phyloP scores from a whole-genome alignment of 148 eudicot genomes.

The Nepenthes gracilis region DNA sequence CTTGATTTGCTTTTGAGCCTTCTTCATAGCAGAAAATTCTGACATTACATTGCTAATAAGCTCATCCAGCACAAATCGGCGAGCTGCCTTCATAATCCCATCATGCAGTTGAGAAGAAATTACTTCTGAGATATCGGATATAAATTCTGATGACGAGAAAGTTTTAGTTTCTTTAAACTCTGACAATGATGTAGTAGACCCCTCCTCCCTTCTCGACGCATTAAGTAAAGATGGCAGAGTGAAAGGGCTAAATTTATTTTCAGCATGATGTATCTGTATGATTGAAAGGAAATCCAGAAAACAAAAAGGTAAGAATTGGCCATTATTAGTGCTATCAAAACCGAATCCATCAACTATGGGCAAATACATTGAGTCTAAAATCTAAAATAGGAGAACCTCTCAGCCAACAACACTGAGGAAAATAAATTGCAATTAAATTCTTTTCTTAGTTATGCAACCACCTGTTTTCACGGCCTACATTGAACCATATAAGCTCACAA shows the following conservation, averaged over 20 bases:
- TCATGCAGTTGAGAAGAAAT: constrained; percentile 69
- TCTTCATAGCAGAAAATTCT: constrained; percentile 46
- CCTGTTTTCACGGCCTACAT: no score
- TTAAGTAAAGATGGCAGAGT: constrained; percentile 38
- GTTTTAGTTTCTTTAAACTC: constrained; percentile 14
- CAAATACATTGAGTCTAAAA: background rate
- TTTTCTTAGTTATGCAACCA: no score
- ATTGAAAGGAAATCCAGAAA: constrained; percentile 1
- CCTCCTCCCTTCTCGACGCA: constrained; percentile 33
- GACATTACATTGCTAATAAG: constrained; percentile 55
- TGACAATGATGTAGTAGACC: constrained; percentile 12
- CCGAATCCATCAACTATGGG: background rate
- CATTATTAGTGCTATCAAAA: background rate
- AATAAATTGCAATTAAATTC: no score
- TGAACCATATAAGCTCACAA: no score
- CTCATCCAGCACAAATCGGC: constrained; percentile 68
- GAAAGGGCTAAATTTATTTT: constrained; percentile 34
- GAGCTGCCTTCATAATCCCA: constrained; percentile 74
- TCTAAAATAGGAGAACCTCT: background rate
- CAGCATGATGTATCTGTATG: constrained; percentile 58
- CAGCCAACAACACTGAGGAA: background rate
- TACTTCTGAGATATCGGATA: constrained; percentile 54
- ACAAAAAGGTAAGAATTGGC: background rate
- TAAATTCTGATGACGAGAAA: constrained; percentile 12
- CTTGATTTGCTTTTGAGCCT: constrained; percentile 35